Conservation (phyloP, 108 stramenopile genomes). For the Skeletonema costatum region DNA sequence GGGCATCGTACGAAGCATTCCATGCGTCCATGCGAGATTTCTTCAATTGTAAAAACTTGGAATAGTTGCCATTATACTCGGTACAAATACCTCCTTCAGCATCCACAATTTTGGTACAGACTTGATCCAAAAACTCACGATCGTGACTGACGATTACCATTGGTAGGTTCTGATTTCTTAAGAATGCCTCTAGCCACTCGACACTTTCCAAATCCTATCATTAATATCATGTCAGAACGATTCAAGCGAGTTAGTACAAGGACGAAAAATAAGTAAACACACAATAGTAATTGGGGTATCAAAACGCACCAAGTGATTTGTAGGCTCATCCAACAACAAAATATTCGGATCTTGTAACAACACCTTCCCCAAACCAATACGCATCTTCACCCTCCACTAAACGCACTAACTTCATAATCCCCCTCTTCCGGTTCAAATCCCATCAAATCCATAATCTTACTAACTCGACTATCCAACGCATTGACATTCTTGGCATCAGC, state of each 20-base stretch:
- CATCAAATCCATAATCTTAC: conserved; percentile 95
- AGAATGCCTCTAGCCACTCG: conserved; percentile 96
- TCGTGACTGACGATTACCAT: conserved; percentile 99
- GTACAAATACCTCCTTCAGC: conserved; percentile 92
- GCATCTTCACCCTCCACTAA: conserved; percentile 98
- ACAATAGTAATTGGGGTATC: background rate
- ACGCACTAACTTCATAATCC: conserved; percentile 84
- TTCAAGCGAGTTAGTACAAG: too few relatives aligned
- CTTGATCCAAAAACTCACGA: conserved; percentile 98
- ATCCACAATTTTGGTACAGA: conserved; percentile 96
- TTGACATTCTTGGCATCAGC: conserved; percentile 87
- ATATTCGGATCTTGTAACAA: conserved; percentile 93
- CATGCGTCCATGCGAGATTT: conserved; percentile 91
- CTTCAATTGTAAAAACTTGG: conserved; percentile 91
- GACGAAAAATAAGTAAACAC: background rate
- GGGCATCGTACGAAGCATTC: conserved; percentile 92
- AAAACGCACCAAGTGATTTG: conserved; percentile 73
- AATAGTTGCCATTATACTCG: conserved; percentile 95
- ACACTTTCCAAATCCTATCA: conserved; percentile 78
- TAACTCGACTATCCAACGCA: conserved; percentile 80
- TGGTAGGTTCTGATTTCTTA: conserved; percentile 91
- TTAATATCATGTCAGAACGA: background rate
- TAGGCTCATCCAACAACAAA: conserved; percentile 92
- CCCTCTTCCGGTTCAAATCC: conserved; percentile 91
- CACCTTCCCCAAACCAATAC: conserved; percentile 97